These are phyloP conservation scores for Alternaria infectoria DNA, from an alignment of 2,329 filamentous ascomycete genomes.

Conservation along the genomic window DNA sequence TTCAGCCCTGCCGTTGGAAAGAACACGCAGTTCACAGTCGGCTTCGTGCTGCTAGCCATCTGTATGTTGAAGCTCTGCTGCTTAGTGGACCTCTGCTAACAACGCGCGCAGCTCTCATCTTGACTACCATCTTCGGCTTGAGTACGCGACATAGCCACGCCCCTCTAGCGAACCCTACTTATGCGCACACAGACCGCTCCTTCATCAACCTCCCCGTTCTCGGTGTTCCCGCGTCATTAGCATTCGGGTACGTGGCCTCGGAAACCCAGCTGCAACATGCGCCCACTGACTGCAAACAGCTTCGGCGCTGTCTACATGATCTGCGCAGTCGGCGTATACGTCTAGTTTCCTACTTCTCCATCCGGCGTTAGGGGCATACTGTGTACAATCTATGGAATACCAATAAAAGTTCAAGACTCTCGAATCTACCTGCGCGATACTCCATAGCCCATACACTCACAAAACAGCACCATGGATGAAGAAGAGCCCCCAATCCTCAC, in stretches of 20 bases:
- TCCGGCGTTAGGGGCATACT: conserved; percentile 36
- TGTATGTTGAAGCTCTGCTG: conserved; percentile 53
- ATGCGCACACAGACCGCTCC: conserved; percentile 83
- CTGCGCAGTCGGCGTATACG: conserved; percentile 97
- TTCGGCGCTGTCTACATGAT: conserved; percentile 98
- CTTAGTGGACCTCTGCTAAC: conserved; percentile 34
- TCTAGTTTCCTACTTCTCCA: conserved; percentile 61
- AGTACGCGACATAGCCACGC: conserved; percentile 64
- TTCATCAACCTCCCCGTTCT: conserved; percentile 76
- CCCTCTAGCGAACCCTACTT: conserved; percentile 5
- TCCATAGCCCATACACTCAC: background rate
- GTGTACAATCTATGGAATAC: conserved; percentile 49
- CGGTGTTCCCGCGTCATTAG: conserved; percentile 84
- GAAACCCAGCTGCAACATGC: background rate
- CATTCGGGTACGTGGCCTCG: conserved; percentile 75
- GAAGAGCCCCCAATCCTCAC: conserved; percentile 66
- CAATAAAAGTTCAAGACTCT: conserved; percentile 42
- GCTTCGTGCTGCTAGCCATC: conserved; percentile 74
- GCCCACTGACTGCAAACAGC: conserved; percentile 57
- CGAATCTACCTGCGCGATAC: conserved; percentile 11
- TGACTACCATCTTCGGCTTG: conserved; percentile 82
- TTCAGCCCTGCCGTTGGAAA: conserved; percentile 83
- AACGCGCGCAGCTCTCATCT: conserved; percentile 60
- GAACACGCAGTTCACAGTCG: conserved; percentile 81
- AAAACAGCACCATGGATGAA: conserved; percentile 34